phyloP scores from a whole-genome alignment of 2,329 filamentous ascomycete species.

The Periconia macrospinosa region DNA sequence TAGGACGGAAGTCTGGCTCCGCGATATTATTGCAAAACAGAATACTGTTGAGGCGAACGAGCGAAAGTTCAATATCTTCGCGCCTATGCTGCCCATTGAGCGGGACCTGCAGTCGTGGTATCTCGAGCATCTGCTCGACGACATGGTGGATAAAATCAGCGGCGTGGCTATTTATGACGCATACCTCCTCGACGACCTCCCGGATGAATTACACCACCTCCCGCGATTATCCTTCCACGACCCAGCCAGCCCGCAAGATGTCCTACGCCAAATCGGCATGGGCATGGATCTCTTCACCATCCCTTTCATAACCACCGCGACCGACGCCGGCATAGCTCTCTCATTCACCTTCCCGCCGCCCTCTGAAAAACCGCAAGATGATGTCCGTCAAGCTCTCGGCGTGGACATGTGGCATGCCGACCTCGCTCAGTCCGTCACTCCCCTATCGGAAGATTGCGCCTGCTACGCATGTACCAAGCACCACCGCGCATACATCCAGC shows the following conservation, averaged over 20 bases:
- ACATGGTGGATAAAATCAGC: conserved; percentile 55
- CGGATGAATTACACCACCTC: conserved; percentile 61
- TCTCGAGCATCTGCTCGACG: conserved; percentile 70
- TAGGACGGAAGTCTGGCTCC: conserved; percentile 80
- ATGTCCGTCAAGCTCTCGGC: conserved; percentile 56
- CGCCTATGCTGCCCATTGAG: conserved; percentile 72
- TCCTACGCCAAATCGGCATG: conserved; percentile 73
- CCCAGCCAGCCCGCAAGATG: conserved; percentile 70
- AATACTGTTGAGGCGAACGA: conserved; percentile 32
- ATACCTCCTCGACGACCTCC: conserved; percentile 68
- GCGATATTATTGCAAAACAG: conserved; percentile 61
- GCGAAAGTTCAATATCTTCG: conserved; percentile 52
- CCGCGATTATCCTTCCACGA: conserved; percentile 75
- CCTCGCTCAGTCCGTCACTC: conserved; percentile 64
- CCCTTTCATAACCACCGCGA: conserved; percentile 72
- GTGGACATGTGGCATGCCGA: conserved; percentile 71
- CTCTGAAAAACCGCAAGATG: conserved; percentile 19
- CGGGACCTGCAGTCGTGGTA: conserved; percentile 79
- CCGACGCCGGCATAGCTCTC: conserved; percentile 84
- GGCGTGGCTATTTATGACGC: conserved; percentile 79
- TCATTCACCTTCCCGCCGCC: conserved; percentile 70
- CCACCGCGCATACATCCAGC: conserved; percentile 83
- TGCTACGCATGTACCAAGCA: conserved; percentile 87
- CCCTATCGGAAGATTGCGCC: conserved; percentile 64
- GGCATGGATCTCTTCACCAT: conserved; percentile 81